A percentile compares a stretch with the other conserved stretches of the same genome.
These are phyloP conservation scores for Phaeotremella fagi DNA, from an alignment of 768 basidiomycete genomes.

Conservation along the genomic window DNA sequence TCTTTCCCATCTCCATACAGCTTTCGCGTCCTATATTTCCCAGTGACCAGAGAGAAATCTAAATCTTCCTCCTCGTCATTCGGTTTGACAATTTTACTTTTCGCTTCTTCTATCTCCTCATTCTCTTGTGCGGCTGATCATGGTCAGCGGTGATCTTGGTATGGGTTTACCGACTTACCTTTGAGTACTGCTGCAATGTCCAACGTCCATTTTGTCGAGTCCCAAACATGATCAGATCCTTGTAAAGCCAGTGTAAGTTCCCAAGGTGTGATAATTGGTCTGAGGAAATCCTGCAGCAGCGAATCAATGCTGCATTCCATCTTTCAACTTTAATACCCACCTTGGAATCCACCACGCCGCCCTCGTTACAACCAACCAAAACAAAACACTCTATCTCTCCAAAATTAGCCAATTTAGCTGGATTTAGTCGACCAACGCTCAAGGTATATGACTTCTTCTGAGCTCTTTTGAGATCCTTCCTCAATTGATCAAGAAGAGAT, in stretches of 20 bases:
- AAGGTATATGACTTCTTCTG: constrained; percentile 92
- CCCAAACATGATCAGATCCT: constrained; percentile 62
- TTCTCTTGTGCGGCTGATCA: constrained; percentile 7
- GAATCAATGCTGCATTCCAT: too few species aligned
- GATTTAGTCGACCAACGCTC: constrained; percentile 89
- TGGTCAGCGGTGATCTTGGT: too few species aligned
- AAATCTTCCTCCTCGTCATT: constrained; percentile 52
- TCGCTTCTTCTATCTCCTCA: neutral
- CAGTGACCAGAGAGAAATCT: constrained; percentile 78
- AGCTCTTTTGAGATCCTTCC: constrained; percentile 59
- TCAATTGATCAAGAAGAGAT: constrained; percentile 76
- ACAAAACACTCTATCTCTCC: constrained; percentile 94
- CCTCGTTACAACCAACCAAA: constrained; percentile 89
- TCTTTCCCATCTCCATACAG: constrained; percentile 14
- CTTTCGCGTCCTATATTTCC: constrained; percentile 65
- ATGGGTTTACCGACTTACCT: too few species aligned
- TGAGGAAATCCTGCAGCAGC: constrained; percentile 81
- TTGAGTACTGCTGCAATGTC: constrained; percentile 58
- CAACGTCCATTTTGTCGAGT: constrained; percentile 59
- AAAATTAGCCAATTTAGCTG: constrained; percentile 92
- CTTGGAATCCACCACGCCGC: constrained; percentile 58
- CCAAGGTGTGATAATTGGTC: constrained; percentile 89
- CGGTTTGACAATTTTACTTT: constrained; percentile 10
- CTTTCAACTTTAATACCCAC: constrained; percentile 47
- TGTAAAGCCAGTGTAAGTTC: constrained; percentile 79